Evolutionary conservation across 768 basidiomycete species (phyloP).

Genomic region (Pilatotrama ljubarskyi): DNA sequence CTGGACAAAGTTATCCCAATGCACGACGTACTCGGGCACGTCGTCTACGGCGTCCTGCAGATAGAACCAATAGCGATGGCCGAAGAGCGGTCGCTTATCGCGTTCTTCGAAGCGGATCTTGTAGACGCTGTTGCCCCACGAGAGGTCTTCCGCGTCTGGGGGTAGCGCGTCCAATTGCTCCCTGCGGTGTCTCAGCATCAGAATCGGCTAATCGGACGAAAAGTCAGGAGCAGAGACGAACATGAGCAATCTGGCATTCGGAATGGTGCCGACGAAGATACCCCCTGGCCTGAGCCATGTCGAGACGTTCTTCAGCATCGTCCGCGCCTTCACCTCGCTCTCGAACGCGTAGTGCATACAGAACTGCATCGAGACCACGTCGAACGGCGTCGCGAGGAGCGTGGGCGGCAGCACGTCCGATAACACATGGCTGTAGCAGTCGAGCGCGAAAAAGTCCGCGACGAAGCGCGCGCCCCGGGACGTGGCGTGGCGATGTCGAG

Average conservation of each 20-base stretch:
- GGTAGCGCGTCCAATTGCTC: slow-evolving; percentile 73
- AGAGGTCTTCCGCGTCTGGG: slow-evolving; percentile 61
- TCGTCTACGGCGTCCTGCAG: slow-evolving; percentile 94
- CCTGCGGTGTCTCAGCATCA: slow-evolving; percentile 38
- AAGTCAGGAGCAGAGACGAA: slow-evolving; percentile 42
- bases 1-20: slow-evolving; percentile 91
- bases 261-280: slow-evolving; percentile 95
- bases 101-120: slow-evolving; percentile 82
- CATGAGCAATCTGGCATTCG: slow-evolving; percentile 84
- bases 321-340: slow-evolving; percentile 78
- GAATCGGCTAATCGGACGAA: background rate
- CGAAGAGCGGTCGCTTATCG: slow-evolving; percentile 63
- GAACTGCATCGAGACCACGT: slow-evolving; percentile 98
- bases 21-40: slow-evolving; percentile 96
- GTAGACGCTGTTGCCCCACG: slow-evolving; percentile 92
- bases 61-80: slow-evolving; percentile 93
- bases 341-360: slow-evolving; percentile 99
- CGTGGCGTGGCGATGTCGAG: slow-evolving; percentile 66
- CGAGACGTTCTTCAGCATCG: slow-evolving; percentile 91
- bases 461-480: slow-evolving; percentile 58
- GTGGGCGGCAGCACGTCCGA: slow-evolving; percentile 65
- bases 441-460: slow-evolving; percentile 81
- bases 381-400: slow-evolving; percentile 68
- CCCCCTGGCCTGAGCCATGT: slow-evolving; percentile 81
- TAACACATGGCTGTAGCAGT: slow-evolving; percentile 82